phyloP scores from a whole-genome alignment of 805 yeast species.

The Monosporozyma servazzii region DNA sequence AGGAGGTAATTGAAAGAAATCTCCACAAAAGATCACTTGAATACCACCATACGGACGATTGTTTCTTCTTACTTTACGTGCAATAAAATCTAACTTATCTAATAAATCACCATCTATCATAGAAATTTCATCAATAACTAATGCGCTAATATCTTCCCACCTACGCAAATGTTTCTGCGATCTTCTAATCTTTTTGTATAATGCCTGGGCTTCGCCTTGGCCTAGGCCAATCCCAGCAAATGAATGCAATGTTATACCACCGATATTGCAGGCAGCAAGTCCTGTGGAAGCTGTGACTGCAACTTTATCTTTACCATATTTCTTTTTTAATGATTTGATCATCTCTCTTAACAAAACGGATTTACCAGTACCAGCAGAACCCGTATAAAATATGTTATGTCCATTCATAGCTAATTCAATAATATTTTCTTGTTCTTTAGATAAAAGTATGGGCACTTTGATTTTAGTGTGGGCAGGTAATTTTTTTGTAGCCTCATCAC shows the following conservation, averaged over 20 bases:
- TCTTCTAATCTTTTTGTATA: constrained; percentile 46
- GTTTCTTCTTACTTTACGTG: constrained; percentile 39
- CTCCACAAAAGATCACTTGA: constrained; percentile 70
- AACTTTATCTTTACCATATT: constrained; percentile 42
- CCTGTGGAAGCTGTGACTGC: constrained; percentile 84
- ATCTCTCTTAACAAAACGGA: constrained; percentile 69
- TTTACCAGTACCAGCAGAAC: constrained; percentile 98
- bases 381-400: constrained; percentile 77
- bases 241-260: constrained; percentile 70
- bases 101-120: constrained; percentile 68
- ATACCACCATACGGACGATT: constrained; percentile 69
- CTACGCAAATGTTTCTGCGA: constrained; percentile 40
- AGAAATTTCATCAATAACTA: constrained; percentile 69
- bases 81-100: constrained; percentile 55
- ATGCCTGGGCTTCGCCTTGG: constrained; percentile 37
- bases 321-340: constrained; percentile 42
- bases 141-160: constrained; percentile 50
- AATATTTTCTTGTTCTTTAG: constrained; percentile 58
- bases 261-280: constrained; percentile 71
- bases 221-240: constrained; percentile 76
- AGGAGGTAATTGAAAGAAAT: constrained; percentile 77
- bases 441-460: constrained; percentile 30
- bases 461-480: constrained; percentile 19
- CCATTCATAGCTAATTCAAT: constrained; percentile 57
- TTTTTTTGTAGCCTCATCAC: constrained; percentile 8